Conservation (phyloP, 768 basidiomycete species). For the Asterophora lycoperdoides region DNA sequence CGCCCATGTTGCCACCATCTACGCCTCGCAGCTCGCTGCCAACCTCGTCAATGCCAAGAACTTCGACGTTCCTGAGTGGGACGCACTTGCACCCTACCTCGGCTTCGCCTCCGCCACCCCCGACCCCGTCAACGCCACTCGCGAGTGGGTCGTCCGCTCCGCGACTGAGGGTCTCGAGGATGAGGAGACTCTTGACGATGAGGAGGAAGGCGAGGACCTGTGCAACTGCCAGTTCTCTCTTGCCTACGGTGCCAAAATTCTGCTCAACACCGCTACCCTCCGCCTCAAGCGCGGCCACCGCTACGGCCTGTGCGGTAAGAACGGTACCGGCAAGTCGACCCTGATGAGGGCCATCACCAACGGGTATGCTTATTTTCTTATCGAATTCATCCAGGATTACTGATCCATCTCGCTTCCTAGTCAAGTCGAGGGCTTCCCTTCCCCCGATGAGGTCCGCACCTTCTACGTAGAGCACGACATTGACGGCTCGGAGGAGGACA, state of each 20-base stretch:
- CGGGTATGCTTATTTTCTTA: constrained; percentile 38
- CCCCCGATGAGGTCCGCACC: constrained; percentile 93
- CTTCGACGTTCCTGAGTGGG: constrained; percentile 89
- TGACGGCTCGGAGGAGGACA: constrained; percentile 91
- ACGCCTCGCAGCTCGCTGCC: constrained; percentile 76
- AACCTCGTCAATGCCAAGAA: constrained; percentile 88
- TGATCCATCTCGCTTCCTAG: constrained; percentile 29
- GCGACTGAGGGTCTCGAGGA: constrained; percentile 75
- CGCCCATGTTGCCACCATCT: constrained; percentile 57
- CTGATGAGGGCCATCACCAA: constrained; percentile 93
- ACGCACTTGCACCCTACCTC: constrained; percentile 72
- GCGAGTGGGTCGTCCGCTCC: constrained; percentile 88
- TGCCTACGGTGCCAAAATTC: constrained; percentile 97
- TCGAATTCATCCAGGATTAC: constrained; percentile 15
- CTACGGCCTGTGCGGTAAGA: constrained; percentile 97
- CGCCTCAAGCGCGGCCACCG: constrained; percentile 98
- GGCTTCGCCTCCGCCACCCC: constrained; percentile 59
- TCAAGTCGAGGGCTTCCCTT: constrained; percentile 98
- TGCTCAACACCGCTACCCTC: constrained; percentile 93
- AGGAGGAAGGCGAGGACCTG: constrained; percentile 97
- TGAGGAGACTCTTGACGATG: constrained; percentile 70
- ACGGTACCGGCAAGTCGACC: constrained; percentile 97
- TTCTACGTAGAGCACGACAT: constrained; percentile 99
- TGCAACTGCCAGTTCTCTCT: constrained; percentile 99
- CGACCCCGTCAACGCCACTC: constrained; percentile 62